Conservation (phyloP, 345 rosid genomes). For the Ricinus communis region DNA sequence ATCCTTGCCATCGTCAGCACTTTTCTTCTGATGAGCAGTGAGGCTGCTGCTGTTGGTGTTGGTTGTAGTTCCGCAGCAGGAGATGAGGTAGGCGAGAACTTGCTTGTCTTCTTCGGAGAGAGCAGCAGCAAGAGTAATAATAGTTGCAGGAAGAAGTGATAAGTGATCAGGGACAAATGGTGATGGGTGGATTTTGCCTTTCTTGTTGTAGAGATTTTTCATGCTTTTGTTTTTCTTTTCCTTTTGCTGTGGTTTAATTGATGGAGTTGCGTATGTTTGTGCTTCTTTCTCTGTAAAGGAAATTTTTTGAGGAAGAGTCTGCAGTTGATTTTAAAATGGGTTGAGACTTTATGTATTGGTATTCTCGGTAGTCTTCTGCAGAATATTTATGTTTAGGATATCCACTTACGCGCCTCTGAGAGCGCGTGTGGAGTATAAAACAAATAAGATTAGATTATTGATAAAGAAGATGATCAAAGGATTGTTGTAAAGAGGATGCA, state of each 20-base stretch:
- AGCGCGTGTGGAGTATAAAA: background rate
- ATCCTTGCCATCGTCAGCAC: background rate
- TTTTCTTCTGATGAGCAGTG: background rate
- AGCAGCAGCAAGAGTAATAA: slow-evolving; percentile 33
- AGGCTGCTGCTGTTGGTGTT: background rate
- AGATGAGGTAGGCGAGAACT: slow-evolving; percentile 48
- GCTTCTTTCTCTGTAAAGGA: background rate
- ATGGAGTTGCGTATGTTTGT: background rate
- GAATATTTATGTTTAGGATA: too few relatives aligned
- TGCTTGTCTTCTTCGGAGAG: slow-evolving; percentile 41
- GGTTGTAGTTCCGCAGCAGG: slow-evolving; percentile 22
- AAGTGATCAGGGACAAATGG: slow-evolving; percentile 11
- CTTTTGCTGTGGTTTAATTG: too few relatives aligned
- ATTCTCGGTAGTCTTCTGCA: too few relatives aligned
- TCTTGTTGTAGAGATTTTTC: slow-evolving; percentile 31
- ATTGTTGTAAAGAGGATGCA: too few relatives aligned
- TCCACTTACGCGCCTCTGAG: too few relatives aligned
- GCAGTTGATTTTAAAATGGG: too few relatives aligned
- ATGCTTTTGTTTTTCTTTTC: too few relatives aligned
- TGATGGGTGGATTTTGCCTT: slow-evolving; percentile 43
- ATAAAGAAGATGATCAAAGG: too few relatives aligned
- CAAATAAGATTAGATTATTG: too few relatives aligned
- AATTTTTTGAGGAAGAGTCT: too few relatives aligned
- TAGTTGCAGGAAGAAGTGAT: slow-evolving; percentile 43
- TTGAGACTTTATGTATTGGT: too few relatives aligned